Evolutionary conservation across 192 early-diverging fungal species (phyloP).

Genomic region (Coemansia erecta): DNA sequence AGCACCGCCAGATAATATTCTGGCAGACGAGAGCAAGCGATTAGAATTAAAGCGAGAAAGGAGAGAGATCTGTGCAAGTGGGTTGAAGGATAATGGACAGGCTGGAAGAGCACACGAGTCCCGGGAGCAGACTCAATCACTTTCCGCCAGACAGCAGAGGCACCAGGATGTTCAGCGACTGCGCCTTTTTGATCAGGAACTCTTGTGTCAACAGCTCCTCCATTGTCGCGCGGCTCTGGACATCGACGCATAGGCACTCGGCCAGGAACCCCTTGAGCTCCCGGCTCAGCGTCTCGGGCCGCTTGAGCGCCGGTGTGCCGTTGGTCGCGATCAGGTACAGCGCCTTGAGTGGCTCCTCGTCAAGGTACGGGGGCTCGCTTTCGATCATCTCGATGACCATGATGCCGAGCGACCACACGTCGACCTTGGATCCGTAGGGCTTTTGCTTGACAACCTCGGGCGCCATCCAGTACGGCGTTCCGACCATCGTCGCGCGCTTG

Average conservation of each 20-base stretch:
- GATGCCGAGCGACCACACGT: slow-evolving; percentile 92
- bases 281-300: slow-evolving; percentile 75
- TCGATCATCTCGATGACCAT: slow-evolving; percentile 99
- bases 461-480: slow-evolving; percentile 90
- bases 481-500: slow-evolving; percentile 86
- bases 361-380: slow-evolving; percentile 92
- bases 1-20: too few species aligned
- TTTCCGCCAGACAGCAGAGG: slow-evolving; percentile 21
- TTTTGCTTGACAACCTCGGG: slow-evolving; percentile 84
- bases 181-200: slow-evolving; percentile 48
- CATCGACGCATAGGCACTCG: slow-evolving; percentile 82
- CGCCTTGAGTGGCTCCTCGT: slow-evolving; percentile 94
- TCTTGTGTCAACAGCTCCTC: slow-evolving; percentile 77
- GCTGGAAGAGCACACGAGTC: neutral
- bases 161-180: slow-evolving; percentile 28
- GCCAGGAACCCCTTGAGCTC: slow-evolving; percentile 87
- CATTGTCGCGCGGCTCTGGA: slow-evolving; percentile 74
- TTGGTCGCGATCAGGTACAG: slow-evolving; percentile 95
- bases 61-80: slow-evolving; percentile 10
- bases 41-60: slow-evolving; percentile 6
- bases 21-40: too few species aligned
- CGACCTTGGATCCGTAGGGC: slow-evolving; percentile 75
- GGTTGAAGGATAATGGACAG: slow-evolving; percentile 1
- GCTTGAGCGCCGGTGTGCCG: slow-evolving; percentile 88
- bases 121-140: neutral